Conservation (phyloP, 2,329 filamentous ascomycete genomes). For the Emergomyces pasteurianus region DNA sequence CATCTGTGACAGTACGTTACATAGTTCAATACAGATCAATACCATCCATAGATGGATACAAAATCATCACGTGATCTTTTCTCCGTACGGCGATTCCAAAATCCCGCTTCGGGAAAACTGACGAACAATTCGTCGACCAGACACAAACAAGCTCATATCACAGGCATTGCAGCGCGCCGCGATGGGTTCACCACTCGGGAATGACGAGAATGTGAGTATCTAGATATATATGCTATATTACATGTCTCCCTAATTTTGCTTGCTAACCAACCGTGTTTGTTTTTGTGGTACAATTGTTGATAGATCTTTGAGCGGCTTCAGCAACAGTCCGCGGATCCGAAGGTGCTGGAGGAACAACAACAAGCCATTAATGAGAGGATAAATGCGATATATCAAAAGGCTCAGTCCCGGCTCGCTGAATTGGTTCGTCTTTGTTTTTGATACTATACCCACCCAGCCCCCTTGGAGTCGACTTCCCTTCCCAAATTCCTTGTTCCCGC, state of each 20-base stretch:
- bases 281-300: not conserved
- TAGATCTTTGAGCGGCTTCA: conserved; percentile 26
- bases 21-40: not conserved
- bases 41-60: not conserved
- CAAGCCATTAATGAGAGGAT: conserved; percentile 49
- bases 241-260: not conserved
- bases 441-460: not conserved
- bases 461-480: no score
- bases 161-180: conserved; percentile 24
- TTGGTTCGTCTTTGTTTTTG: conserved; percentile 39
- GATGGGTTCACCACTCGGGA: conserved; percentile 33
- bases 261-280: not conserved
- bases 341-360: conserved; percentile 47
- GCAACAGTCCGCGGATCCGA: conserved; percentile 46
- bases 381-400: conserved; percentile 47
- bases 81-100: not conserved
- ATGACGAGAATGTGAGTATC: conserved; percentile 32
- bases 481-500: not conserved
- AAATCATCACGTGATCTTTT: not conserved
- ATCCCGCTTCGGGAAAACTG: not conserved
- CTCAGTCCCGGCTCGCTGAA: conserved; percentile 52
- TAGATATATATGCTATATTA: not conserved
- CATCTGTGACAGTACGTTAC: not conserved
- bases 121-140: not conserved
- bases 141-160: not conserved